Base-by-base conservation (phyloP, 2,329 filamentous ascomycete species). In the Orbilia blumenaviensis region DNA sequence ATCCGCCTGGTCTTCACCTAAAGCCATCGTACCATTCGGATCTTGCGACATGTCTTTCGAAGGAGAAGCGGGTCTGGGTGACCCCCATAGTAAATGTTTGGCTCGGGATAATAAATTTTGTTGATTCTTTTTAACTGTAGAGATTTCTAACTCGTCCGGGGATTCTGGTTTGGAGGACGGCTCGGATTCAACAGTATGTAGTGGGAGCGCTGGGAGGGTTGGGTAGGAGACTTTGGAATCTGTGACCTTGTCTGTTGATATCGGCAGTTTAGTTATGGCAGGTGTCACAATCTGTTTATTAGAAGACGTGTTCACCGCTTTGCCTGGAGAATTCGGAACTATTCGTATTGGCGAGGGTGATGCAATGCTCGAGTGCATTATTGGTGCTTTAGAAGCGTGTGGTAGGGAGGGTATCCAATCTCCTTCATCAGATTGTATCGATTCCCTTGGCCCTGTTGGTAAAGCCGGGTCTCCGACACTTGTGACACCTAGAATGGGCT, bases 341-440 rank as follows among this genome's bases (percentile, higher is more conserved):
- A 32, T 10, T 29, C 32, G 21, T 18, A 46, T 56, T n/a, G 42
- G 27, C 4, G 41, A 27, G 7, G 32, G 10, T 44, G 38, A 23
- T 12, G 21, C 34, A n/a, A 34, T 6, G n/a, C 14, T 27, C 7
- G 48, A 29, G 18, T 38, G 32, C 7, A 18, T 21, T 2, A 25
- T 34, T 21, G 25, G 48, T 34, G 50, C 9, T n/a, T 41, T 69
- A 12, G 18, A 21, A 25, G 44, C 6, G 4, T 52, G 41, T 18
- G 73, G 41, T 9, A 52, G 66, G 12, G 73, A 66, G 4, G 73
- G 66, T 41, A 77, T 71, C 73, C 73, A 77, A 41, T 77, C 73
- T 10, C 61, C 73, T 41, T 77, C 73, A n/a, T 77, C 73, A 1
- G 73, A 71, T 21, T 54, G 41, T 16, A 25, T 56, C 42, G 73